A percentile compares a stretch with the other conserved stretches of the same genome.
Evolutionary conservation across 1,284 basidiomycete species (phyloP).

Genomic region (Microbotryum silenes-acaulis): DNA sequence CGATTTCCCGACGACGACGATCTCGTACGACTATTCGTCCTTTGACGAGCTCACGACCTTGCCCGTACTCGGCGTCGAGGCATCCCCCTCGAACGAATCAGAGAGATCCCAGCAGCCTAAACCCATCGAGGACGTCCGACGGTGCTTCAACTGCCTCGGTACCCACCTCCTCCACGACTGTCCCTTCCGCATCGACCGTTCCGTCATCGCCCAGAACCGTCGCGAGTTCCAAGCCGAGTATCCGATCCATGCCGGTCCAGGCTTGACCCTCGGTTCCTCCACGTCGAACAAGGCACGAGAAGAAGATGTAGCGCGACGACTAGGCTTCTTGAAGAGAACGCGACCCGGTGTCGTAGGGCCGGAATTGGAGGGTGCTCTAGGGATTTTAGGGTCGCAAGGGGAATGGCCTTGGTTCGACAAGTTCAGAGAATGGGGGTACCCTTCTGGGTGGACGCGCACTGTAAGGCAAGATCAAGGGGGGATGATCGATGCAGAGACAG

Average conservation of each 20-base stretch:
- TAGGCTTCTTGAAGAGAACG: constrained; percentile 4
- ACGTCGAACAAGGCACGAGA: constrained; percentile 1
- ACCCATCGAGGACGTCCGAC: not conserved
- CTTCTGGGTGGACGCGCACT: constrained; percentile 14
- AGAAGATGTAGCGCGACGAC: not conserved
- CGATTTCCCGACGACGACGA: not conserved
- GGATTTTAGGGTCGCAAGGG: not conserved
- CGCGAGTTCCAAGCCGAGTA: not conserved
- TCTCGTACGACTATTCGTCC: constrained; percentile 1
- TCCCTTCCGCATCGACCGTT: constrained; percentile 13
- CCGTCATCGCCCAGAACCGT: constrained; percentile 6
- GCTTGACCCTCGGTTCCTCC: not conserved
- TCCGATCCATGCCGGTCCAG: not conserved
- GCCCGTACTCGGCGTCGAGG: not conserved
- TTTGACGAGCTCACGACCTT: constrained; percentile 8
- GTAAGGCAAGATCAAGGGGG: too few relatives aligned
- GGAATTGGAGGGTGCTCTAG: constrained; percentile 9
- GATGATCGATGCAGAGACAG: constrained; percentile 1
- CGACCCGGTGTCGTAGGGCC: constrained; percentile 11
- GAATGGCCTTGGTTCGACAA: constrained; percentile 16
- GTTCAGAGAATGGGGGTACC: constrained; percentile 16
- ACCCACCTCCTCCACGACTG: constrained; percentile 9
- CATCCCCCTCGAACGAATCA: not conserved
- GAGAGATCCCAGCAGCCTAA: not conserved
- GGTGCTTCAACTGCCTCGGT: constrained; percentile 25